Evolutionary conservation across 345 rosid genomes (phyloP).

Genomic region (Pistacia vera): DNA sequence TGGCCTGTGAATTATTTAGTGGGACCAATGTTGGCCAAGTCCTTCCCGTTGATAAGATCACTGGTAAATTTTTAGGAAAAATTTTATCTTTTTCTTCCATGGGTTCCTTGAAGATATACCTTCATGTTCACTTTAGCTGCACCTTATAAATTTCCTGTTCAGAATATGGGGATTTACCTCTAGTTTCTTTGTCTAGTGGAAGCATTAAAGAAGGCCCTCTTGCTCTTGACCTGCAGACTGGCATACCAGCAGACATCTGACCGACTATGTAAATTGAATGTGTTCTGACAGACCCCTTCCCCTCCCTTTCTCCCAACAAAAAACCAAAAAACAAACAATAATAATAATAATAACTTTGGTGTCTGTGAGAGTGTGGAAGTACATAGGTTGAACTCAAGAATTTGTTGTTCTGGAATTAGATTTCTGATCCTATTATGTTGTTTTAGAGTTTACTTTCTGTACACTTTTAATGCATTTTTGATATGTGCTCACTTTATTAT

Average conservation of each 20-base stretch:
- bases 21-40: conserved; percentile 68
- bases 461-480: neutral
- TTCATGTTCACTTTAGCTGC: neutral
- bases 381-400: neutral
- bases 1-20: conserved; percentile 79
- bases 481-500: conserved; percentile 19
- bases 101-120: neutral
- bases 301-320: neutral
- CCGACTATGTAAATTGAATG: neutral
- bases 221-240: neutral
- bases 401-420: neutral
- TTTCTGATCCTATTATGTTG: neutral
- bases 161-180: neutral
- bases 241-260: neutral
- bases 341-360: neutral
- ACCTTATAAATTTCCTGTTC: neutral
- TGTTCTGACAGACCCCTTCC: neutral
- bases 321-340: neutral
- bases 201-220: neutral
- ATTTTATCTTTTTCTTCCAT: neutral
- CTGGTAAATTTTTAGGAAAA: conserved; percentile 58
- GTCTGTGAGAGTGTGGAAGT: neutral
- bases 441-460: conserved; percentile 6
- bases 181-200: neutral
- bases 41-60: conserved; percentile 72